Percentiles rank a stretch among this genome's conserved stretches.
phyloP scores from a whole-genome alignment of 2,329 filamentous ascomycete genomes.

The Fusarium sp. region DNA sequence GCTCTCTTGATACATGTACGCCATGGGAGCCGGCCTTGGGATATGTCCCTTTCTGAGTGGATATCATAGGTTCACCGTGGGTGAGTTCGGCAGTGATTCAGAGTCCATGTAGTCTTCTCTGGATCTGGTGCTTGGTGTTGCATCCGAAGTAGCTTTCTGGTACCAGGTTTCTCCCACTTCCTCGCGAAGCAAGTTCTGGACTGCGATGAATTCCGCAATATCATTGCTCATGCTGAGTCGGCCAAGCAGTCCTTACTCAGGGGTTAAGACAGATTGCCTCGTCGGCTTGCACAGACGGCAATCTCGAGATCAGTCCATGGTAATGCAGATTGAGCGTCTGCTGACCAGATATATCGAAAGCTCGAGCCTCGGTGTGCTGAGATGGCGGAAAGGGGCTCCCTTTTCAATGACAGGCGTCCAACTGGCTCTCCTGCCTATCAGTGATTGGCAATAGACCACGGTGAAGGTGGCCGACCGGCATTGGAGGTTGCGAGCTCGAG shows the following conservation, averaged over 20 bases:
- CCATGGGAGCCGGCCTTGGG: slow-evolving; percentile 67
- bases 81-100: not conserved
- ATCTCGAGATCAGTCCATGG: slow-evolving; percentile 48
- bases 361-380: not conserved
- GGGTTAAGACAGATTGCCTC: not conserved
- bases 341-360: not conserved
- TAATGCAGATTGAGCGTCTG: not conserved
- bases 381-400: not conserved
- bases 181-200: not conserved
- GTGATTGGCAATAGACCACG: slow-evolving; percentile 16
- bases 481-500: not conserved
- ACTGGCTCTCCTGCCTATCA: not conserved
- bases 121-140: not conserved
- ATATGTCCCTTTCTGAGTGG: not conserved
- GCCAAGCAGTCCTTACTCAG: not conserved
- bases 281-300: not conserved
- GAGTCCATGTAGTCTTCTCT: not conserved
- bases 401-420: not conserved
- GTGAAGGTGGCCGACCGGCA: not conserved
- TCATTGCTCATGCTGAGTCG: not conserved
- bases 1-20: slow-evolving; percentile 68
- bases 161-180: not conserved
- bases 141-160: not conserved
- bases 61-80: not conserved
- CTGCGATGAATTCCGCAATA: not conserved